Conservation (phyloP, 2,329 filamentous ascomycete species). For the Fusarium aywerte region DNA sequence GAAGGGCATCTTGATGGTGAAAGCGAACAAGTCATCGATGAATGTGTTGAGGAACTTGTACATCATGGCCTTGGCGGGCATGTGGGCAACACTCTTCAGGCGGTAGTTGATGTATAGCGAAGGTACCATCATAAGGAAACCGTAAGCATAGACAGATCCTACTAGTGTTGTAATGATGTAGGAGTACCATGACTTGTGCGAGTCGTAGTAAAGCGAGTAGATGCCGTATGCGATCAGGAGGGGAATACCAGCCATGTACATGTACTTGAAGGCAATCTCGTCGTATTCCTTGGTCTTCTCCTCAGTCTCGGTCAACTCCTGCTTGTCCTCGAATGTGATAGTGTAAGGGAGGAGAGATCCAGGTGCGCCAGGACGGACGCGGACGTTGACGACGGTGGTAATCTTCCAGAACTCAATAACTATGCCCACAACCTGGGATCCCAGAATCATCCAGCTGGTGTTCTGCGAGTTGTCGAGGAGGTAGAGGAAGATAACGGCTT, state of each 20-base stretch:
- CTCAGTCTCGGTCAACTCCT: constrained; percentile 93
- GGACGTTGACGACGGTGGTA: constrained; percentile 92
- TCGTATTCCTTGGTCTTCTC: constrained; percentile 99
- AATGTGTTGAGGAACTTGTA: constrained; percentile 99
- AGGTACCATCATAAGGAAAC: constrained; percentile 99
- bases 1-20: constrained; percentile 99
- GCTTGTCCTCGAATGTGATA: constrained; percentile 93
- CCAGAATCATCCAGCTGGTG: constrained; percentile 98
- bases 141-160: constrained; percentile 95
- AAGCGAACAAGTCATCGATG: constrained; percentile 98
- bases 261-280: constrained; percentile 95
- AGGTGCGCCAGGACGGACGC: constrained; percentile 74
- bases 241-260: constrained; percentile 92
- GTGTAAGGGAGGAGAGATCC: constrained; percentile 81
- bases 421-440: constrained; percentile 86
- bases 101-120: constrained; percentile 99
- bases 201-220: constrained; percentile 92
- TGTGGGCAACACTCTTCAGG: constrained; percentile 93
- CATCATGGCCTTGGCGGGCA: constrained; percentile 95
- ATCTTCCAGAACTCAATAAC: constrained; percentile 87
- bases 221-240: constrained; percentile 87
- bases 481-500: constrained; percentile 94
- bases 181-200: constrained; percentile 97
- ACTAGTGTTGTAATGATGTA: constrained; percentile 96
- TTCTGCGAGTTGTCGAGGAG: constrained; percentile 97